Evolutionary conservation across 2,329 filamentous ascomycete species (phyloP), one percentile per base, ranked within the genome.

Genomic region (Lasiodiplodia sp.): DNA sequence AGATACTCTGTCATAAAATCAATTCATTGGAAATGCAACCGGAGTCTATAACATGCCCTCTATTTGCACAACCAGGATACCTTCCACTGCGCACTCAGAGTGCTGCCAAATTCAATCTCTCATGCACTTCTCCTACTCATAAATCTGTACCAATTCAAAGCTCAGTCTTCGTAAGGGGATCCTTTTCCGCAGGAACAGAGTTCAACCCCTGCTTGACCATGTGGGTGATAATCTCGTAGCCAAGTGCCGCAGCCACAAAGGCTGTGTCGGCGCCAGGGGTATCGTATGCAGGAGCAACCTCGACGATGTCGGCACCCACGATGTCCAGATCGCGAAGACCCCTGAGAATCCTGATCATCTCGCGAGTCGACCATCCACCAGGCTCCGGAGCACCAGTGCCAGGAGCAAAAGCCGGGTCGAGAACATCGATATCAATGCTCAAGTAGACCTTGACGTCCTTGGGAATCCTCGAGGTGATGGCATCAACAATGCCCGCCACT

Each of bases 181-280:
- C 38, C 1, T 40, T 14, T 12, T 16, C 16, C 1, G 12, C 4
- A 40, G 14, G 38, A 14, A 40, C 38, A 40, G 38, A 16, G 38
- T 12, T 16, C 12, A 40, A 12, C 38, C 38, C 38, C 38, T 40
- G 28, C 85, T 93, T 92, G 16, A 93, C 91, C 91, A 94, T 94
- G 69, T 94, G 85, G 11, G 88, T 92, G 87, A 94, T 91, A 57
- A 94, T 87, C 79, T 95, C 91, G 74, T 91, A 94, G 21, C 94
- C 80, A 0, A 87, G 87, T 78, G 94, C 87, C 79, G 85, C 84
- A 18, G 85, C 86, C 11, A 85, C 85, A 37, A 87, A 75, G 1
- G 81, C 84, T 0, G 87, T 89, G n/a, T 84, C 82, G 75, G 90
- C 87, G 0, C 87, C 88, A 69, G 85, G 80, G 44, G 87, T 89